Conservation (phyloP, 768 basidiomycete species). For the Boletus reticulatus region DNA sequence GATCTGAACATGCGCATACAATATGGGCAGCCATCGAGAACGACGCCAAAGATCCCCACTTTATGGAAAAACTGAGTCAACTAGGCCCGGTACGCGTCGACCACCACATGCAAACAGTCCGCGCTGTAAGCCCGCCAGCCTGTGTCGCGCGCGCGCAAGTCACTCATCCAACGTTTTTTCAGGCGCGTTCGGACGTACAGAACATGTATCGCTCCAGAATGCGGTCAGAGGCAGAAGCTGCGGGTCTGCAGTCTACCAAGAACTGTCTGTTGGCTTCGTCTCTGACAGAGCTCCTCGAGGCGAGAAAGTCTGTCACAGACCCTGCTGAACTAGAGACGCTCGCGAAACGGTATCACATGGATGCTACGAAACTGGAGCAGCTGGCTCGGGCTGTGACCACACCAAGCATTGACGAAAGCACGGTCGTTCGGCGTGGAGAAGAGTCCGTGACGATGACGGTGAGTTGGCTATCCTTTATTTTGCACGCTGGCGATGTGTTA, state of each 20-base stretch:
- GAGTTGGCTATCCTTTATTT: constrained; percentile 16
- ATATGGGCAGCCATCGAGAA: constrained; percentile 48
- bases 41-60: constrained; percentile 71
- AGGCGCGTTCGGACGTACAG: constrained; percentile 30
- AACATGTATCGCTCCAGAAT: constrained; percentile 52
- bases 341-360: constrained; percentile 54
- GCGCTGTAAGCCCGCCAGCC: constrained; percentile 41
- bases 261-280: constrained; percentile 55
- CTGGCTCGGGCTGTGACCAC: constrained; percentile 59
- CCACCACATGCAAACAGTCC: constrained; percentile 53
- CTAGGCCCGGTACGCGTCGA: constrained; percentile 73
- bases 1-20: not conserved
- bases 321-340: constrained; percentile 46
- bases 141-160: too few species aligned
- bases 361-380: constrained; percentile 47
- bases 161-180: not conserved
- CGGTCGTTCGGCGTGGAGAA: constrained; percentile 51
- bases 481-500: not conserved
- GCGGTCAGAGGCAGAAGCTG: constrained; percentile 55
- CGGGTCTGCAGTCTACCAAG: constrained; percentile 36
- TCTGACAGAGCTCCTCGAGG: constrained; percentile 59
- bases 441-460: constrained; percentile 53
- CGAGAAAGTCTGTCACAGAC: constrained; percentile 49
- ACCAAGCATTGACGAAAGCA: constrained; percentile 55
- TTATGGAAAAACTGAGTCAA: constrained; percentile 59